Conservation (phyloP, 768 basidiomycete species). For the Dacryopinax spathularia region DNA sequence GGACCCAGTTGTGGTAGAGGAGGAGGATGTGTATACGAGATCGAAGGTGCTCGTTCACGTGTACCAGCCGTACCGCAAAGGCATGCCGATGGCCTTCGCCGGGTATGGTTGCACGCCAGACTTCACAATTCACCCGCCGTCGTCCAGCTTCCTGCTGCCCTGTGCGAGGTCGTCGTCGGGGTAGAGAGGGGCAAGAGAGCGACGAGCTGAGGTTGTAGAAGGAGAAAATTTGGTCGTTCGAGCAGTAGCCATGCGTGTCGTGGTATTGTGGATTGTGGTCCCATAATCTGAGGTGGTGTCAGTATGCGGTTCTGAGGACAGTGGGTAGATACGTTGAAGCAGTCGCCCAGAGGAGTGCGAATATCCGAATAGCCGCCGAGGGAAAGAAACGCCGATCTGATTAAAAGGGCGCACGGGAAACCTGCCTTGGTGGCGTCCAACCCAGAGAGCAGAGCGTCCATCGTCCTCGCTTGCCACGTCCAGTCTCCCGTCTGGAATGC, state of each 20-base stretch:
- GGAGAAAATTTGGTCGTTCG: conserved; percentile 96
- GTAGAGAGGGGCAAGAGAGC: conserved; percentile 38
- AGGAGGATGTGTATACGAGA: no score
- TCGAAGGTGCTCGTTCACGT: conserved; percentile 53
- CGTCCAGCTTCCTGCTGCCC: no score
- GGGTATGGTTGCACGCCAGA: conserved; percentile 82
- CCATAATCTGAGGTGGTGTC: conserved; percentile 64
- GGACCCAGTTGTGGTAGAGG: no score
- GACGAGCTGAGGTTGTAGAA: conserved; percentile 45
- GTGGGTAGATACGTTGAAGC: background rate
- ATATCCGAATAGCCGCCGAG: no score
- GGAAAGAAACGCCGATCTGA: no score
- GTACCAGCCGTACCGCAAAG: conserved; percentile 59
- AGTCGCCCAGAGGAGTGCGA: no score
- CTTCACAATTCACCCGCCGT: conserved; percentile 65
- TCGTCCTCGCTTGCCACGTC: conserved; percentile 74
- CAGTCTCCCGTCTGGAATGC: conserved; percentile 64
- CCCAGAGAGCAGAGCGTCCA: conserved; percentile 81
- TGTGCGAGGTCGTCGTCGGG: no score
- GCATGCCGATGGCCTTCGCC: conserved; percentile 77
- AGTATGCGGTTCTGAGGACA: background rate
- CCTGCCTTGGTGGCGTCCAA: conserved; percentile 63
- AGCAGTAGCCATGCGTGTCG: conserved; percentile 65
- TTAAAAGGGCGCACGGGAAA: conserved; percentile 65
- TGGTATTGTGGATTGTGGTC: conserved; percentile 83